Evolutionary conservation across 2,329 filamentous ascomycete species (phyloP).

Genomic region (Fusarium lateritium): DNA sequence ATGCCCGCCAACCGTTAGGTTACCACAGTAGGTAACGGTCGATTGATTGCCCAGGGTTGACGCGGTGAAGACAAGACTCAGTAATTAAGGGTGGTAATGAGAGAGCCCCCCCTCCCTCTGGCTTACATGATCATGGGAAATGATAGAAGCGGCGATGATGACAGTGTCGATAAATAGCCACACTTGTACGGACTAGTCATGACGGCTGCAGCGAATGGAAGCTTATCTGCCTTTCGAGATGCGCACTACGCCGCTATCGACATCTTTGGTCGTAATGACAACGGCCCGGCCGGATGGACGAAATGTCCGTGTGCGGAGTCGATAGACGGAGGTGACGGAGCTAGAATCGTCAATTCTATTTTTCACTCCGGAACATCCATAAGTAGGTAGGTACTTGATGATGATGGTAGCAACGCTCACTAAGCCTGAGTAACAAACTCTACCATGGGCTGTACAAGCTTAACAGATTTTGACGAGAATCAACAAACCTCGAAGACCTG

Average conservation of each 20-base stretch:
- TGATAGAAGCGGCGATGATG: constrained; percentile 4
- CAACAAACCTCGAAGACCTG: constrained; percentile 13
- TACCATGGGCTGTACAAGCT: neutral
- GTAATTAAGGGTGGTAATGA: constrained; percentile 1
- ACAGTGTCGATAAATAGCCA: constrained; percentile 16
- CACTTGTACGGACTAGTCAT: constrained; percentile 22
- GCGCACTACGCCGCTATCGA: constrained; percentile 11
- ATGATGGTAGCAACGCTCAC: neutral
- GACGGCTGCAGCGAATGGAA: constrained; percentile 20
- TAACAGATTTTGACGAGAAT: constrained; percentile 19
- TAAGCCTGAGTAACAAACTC: constrained; percentile 1
- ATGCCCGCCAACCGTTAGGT: constrained; percentile 31
- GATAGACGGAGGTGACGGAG: constrained; percentile 30
- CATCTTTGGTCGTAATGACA: constrained; percentile 30
- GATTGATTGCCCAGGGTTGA: constrained; percentile 27
- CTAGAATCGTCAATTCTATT: constrained; percentile 9
- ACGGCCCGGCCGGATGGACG: constrained; percentile 24
- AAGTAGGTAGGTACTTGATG: neutral
- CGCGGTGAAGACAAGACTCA: constrained; percentile 22
- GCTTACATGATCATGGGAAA: constrained; percentile 36
- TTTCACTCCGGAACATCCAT: constrained; percentile 11
- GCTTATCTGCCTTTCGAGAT: constrained; percentile 18
- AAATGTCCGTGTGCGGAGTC: constrained; percentile 25
- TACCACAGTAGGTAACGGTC: constrained; percentile 23
- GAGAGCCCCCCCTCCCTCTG: constrained; percentile 23